Percentiles rank a stretch among this genome's conserved stretches.
phyloP scores from a whole-genome alignment of 2,329 filamentous ascomycete species.

The Fusarium haematococcum region DNA sequence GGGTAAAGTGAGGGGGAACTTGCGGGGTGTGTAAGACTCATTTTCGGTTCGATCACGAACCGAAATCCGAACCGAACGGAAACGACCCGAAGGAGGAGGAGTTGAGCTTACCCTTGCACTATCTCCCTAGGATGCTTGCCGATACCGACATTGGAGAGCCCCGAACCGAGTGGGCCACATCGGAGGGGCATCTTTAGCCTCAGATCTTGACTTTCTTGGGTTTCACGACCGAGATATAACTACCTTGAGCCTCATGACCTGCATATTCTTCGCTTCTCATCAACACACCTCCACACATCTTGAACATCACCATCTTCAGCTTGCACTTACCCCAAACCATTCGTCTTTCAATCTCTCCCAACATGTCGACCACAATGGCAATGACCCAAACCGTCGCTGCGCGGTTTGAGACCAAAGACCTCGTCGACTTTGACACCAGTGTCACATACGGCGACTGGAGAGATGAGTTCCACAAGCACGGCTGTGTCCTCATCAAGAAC shows the following conservation, averaged over 20 bases:
- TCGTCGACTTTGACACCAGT: slow-evolving; percentile 36
- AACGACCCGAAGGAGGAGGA: not conserved
- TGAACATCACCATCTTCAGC: not conserved
- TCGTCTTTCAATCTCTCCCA: not conserved
- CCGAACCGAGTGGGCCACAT: not conserved
- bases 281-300: slow-evolving; percentile 6
- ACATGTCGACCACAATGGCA: slow-evolving; percentile 25
- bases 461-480: slow-evolving; percentile 40
- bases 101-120: not conserved
- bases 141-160: not conserved
- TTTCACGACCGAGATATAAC: slow-evolving; percentile 24
- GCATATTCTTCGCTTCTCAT: slow-evolving; percentile 18
- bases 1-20: slow-evolving; percentile 25
- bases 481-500: slow-evolving; percentile 41
- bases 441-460: slow-evolving; percentile 37
- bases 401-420: slow-evolving; percentile 38
- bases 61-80: not conserved
- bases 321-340: not conserved
- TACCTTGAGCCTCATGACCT: slow-evolving; percentile 30
- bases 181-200: not conserved
- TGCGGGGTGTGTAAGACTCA: slow-evolving; percentile 17
- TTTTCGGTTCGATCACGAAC: not conserved
- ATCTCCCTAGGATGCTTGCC: not conserved
- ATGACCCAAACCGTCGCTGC: slow-evolving; percentile 35
- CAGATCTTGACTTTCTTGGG: slow-evolving; percentile 2